Percentiles rank a stretch among this genome's conserved stretches.
phyloP scores from a whole-genome alignment of 129 eudicot species.

The Tanacetum coccineum region DNA sequence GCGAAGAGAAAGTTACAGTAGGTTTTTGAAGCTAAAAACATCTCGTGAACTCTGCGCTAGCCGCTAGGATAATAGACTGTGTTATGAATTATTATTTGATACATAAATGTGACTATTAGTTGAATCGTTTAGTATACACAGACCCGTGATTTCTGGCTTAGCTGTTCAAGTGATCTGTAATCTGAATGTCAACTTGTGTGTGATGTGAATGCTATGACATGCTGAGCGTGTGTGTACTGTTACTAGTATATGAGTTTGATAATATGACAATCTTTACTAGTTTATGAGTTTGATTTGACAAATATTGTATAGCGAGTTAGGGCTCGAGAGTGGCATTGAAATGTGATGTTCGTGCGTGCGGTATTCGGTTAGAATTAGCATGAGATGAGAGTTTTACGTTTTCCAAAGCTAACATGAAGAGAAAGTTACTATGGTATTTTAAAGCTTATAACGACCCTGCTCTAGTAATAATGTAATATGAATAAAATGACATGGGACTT shows the following conservation, averaged over 20 bases:
- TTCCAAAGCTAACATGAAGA: not conserved
- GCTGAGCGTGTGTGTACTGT: slow-evolving; percentile 16
- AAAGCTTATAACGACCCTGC: no score
- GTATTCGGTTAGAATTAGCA: no score
- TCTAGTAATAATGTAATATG: no score
- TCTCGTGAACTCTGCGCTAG: not conserved
- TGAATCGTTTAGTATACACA: slow-evolving; percentile 1
- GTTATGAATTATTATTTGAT: no score
- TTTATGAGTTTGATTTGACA: no score
- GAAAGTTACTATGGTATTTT: not conserved
- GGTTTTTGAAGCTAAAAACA: not conserved
- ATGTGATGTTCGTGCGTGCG: no score
- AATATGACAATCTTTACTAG: no score
- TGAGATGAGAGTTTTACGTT: not conserved
- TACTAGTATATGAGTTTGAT: not conserved
- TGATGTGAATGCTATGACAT: slow-evolving; percentile 6
- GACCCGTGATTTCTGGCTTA: not conserved
- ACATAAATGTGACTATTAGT: not conserved
- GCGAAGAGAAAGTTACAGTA: not conserved
- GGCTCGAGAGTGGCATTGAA: no score
- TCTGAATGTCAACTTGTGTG: not conserved
- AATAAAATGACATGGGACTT: no score
- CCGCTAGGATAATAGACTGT: no score
- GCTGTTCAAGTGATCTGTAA: no score
- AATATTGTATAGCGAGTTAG: no score